These are phyloP conservation scores for Tetraselmis chui DNA, from an alignment of 139 green algal genomes.

Conservation along the genomic window DNA sequence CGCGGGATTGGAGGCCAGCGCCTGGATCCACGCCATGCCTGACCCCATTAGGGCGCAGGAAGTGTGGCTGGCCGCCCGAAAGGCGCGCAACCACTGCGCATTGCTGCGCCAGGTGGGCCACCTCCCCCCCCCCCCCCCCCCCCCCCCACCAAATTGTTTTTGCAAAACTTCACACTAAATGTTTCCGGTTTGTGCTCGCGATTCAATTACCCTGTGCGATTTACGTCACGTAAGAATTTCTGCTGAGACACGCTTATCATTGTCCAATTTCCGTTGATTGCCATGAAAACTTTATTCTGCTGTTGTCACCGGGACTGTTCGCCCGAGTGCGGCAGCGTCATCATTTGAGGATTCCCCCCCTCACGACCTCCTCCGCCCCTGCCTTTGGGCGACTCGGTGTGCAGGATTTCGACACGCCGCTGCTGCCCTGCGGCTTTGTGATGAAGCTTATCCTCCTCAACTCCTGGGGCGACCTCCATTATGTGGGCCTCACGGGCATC, in stretches of 20 bases:
- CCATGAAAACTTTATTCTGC: no score
- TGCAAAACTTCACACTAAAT: no score
- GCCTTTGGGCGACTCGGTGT: no score
- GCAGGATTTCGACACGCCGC: conserved; percentile 6
- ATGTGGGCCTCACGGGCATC: conserved; percentile 28
- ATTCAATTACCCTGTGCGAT: no score
- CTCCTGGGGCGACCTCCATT: conserved; percentile 34
- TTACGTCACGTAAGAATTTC: no score
- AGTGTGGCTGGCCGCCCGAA: neutral
- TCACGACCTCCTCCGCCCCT: neutral
- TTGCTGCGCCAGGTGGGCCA: neutral
- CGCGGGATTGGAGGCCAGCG: neutral
- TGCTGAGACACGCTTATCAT: no score
- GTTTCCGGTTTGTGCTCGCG: no score
- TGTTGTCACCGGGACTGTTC: no score
- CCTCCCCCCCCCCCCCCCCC: no score
- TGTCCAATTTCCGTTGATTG: no score
- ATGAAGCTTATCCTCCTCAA: conserved; percentile 28
- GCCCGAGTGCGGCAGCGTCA: no score
- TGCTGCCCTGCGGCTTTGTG: conserved; percentile 33
- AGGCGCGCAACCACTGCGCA: neutral
- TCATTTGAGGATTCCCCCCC: neutral
- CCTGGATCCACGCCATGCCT: neutral
- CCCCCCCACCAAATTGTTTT: no score
- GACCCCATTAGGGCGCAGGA: neutral